A percentile compares a stretch with the other conserved stretches of the same genome.
Conservation (phyloP, 495 filamentous ascomycete species). For the Hypoxylon rickii region DNA sequence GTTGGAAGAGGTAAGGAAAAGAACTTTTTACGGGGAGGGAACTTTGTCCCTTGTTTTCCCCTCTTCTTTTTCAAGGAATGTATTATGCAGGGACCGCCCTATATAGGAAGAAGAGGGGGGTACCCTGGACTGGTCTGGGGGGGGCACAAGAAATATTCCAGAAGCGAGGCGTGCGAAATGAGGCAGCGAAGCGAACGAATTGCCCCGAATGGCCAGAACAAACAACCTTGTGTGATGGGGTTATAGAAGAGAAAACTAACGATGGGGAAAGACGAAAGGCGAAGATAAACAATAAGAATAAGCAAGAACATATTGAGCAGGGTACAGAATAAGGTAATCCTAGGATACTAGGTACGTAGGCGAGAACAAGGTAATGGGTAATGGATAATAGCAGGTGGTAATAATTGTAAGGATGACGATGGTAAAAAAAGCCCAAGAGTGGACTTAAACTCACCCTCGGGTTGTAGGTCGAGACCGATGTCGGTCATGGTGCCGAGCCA, state of each 20-base stretch:
- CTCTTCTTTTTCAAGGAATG: not conserved
- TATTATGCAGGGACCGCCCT: not conserved
- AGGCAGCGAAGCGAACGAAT: not conserved
- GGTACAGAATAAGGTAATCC: too few species aligned
- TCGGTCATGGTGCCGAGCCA: constrained; percentile 94
- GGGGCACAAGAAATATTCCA: not conserved
- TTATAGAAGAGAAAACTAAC: too few species aligned
- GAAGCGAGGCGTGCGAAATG: not conserved
- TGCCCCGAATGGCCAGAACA: too few species aligned
- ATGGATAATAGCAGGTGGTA: not conserved
- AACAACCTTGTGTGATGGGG: too few species aligned
- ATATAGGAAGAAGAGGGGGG: not conserved
- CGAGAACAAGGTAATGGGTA: too few species aligned
- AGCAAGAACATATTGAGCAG: too few species aligned
- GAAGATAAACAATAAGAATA: too few species aligned
- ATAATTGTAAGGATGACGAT: not conserved
- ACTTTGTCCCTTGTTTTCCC: not conserved
- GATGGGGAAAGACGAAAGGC: too few species aligned
- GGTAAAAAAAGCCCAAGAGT: not conserved
- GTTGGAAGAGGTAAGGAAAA: not conserved
- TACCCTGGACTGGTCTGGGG: not conserved
- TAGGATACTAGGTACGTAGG: too few species aligned
- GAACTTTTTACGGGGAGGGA: not conserved
- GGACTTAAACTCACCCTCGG: constrained; percentile 50
- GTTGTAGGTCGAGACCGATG: constrained; percentile 53